Evolutionary conservation across 148 eudicot species (phyloP), one percentile per base, ranked within the genome.

Genomic region (Rhododendron ovatum): DNA sequence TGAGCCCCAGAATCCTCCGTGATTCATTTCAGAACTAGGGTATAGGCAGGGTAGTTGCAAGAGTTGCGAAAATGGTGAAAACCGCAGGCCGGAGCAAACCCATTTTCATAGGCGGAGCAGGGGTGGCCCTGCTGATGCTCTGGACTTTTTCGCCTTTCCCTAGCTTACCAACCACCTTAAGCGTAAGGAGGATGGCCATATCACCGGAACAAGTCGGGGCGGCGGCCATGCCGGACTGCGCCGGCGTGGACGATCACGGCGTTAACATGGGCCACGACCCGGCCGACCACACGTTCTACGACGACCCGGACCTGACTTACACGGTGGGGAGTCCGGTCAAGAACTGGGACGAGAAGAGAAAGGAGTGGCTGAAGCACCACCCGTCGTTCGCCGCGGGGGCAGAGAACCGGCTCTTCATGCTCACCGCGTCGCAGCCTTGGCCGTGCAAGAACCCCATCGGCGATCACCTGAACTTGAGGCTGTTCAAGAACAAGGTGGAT

Each of bases 401-500:
- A 0, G 74, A 37, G 15, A 73, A 74, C 17, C 86, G 90, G 5
- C 71, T 90, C 0, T 55, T 90, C 11, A 75, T 90, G 33, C 65
- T 90, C 5, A 69, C 75, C 1, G 75, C 90, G 1, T 85, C 92
- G 11, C 92, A 89, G 85, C 85, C 90, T 6, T 55, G 76, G n/a
- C 92, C 92, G 3, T 90, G 92, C 15, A 83, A 80, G 59, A 83
- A 48, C 30, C 90, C 89, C 1, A 39, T 28, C 9, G 92, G 90
- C 11, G 92, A 90, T 35, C 87, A 89, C 63, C 18, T 85, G 6
- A 76, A 89, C 6, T 28, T 90, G 24, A 75, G 90, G 67, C 22
- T 82, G 4, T 89, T 89, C 87, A 89, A 89, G 84, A 90, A 90
- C 80, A 90, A 90, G 85, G 92, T 88, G 4, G 92, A 90, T 20